Percentiles rank a stretch among this genome's conserved stretches.
phyloP scores from a whole-genome alignment of 345 rosid species.

The Cardamine chenopodiifolia region DNA sequence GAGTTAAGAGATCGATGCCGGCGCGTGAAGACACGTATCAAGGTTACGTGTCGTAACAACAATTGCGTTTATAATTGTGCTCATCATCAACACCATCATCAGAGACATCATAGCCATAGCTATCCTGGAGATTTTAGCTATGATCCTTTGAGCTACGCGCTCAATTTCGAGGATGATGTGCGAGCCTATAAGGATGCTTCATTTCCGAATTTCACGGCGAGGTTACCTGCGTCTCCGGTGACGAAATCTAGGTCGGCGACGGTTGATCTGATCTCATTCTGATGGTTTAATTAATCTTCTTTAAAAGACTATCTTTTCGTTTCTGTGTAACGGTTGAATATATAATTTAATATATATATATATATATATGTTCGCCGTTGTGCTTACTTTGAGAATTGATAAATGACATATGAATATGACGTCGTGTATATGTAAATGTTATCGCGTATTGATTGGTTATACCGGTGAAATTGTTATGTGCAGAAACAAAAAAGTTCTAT shows the following conservation, averaged over 20 bases:
- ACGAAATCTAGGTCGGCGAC: slow-evolving; percentile 26
- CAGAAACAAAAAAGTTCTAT: background rate
- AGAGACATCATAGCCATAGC: slow-evolving; percentile 33
- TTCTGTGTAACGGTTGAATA: slow-evolving; percentile 21
- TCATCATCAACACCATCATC: slow-evolving; percentile 23
- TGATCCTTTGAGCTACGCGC: slow-evolving; percentile 66
- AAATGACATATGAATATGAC: slow-evolving; percentile 18
- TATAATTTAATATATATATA: slow-evolving; percentile 5
- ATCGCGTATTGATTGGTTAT: slow-evolving; percentile 27
- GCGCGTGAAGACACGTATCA: slow-evolving; percentile 45
- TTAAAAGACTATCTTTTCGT: background rate
- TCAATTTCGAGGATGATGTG: slow-evolving; percentile 65
- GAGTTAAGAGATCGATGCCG: slow-evolving; percentile 51
- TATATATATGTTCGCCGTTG: slow-evolving; percentile 1
- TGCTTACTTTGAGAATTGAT: slow-evolving; percentile 6
- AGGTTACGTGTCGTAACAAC: slow-evolving; percentile 35
- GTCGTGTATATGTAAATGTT: slow-evolving; percentile 35
- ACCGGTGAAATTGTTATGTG: slow-evolving; percentile 16
- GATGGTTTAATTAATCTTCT: slow-evolving; percentile 6
- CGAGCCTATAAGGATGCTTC: slow-evolving; percentile 47
- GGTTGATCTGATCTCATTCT: slow-evolving; percentile 40
- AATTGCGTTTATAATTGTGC: slow-evolving; percentile 27
- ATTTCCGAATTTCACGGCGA: slow-evolving; percentile 47
- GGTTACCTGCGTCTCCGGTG: slow-evolving; percentile 61
- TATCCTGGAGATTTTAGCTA: slow-evolving; percentile 59